These are phyloP conservation scores for Sordariomycetes sp. DNA, from an alignment of 2,329 filamentous ascomycete species.

Conservation along the genomic window DNA sequence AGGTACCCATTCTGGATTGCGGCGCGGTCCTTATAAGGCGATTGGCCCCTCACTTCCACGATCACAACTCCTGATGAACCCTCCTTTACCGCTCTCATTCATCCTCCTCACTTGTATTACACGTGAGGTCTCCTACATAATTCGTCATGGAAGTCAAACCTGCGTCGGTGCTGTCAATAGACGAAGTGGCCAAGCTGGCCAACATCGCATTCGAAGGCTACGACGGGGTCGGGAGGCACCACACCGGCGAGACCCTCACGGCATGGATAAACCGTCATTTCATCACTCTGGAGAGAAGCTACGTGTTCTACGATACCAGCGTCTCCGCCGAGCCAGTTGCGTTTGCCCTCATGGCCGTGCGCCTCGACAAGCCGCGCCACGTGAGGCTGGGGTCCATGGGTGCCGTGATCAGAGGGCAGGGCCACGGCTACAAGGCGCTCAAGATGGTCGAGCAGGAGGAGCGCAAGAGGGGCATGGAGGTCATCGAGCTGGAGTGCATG, in stretches of 20 bases:
- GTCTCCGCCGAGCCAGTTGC: conserved; percentile 6
- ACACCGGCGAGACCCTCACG: background rate
- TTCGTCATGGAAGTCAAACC: too few relatives aligned
- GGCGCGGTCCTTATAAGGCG: too few relatives aligned
- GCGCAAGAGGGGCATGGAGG: conserved; percentile 4
- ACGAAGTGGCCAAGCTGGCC: too few relatives aligned
- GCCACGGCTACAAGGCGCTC: conserved; percentile 8
- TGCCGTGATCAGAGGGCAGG: conserved; percentile 8
- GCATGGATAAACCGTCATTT: background rate
- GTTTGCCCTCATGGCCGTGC: conserved; percentile 10
- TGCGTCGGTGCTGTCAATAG: too few relatives aligned
- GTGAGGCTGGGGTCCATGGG: conserved; percentile 10
- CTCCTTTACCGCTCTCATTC: too few relatives aligned
- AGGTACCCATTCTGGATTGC: too few relatives aligned
- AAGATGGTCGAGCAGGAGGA: conserved; percentile 6
- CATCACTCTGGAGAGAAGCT: conserved; percentile 3
- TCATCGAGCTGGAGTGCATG: conserved; percentile 12
- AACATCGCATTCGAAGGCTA: too few relatives aligned
- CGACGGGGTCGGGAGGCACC: too few relatives aligned
- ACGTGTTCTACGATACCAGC: conserved; percentile 5
- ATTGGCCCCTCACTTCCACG: too few relatives aligned
- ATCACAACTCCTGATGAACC: too few relatives aligned
- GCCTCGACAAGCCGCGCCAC: conserved; percentile 9
- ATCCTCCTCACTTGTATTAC: too few relatives aligned
- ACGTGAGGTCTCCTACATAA: too few relatives aligned